Conservation (phyloP, 2,329 filamentous ascomycete species). For the Ophiostoma pallidulum region DNA sequence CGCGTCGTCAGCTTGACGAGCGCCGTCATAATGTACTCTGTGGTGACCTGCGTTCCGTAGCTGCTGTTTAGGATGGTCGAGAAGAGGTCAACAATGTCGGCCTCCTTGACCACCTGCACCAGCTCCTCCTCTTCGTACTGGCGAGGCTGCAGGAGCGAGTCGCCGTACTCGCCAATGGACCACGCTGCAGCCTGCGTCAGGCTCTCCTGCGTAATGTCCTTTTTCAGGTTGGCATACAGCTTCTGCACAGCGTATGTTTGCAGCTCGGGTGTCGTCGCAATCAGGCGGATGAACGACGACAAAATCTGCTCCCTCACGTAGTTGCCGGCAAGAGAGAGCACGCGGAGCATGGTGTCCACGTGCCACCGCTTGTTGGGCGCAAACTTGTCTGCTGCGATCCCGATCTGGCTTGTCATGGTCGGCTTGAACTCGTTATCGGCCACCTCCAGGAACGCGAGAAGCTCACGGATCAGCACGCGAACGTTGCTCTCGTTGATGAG, state of each 20-base stretch:
- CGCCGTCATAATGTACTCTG: constrained; percentile 92
- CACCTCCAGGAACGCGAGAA: constrained; percentile 90
- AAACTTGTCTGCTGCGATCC: constrained; percentile 90
- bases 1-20: constrained; percentile 91
- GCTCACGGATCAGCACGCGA: constrained; percentile 81
- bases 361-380: constrained; percentile 98
- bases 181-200: constrained; percentile 87
- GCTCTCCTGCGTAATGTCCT: constrained; percentile 96
- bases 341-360: constrained; percentile 91
- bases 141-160: constrained; percentile 77
- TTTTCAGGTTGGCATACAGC: constrained; percentile 79
- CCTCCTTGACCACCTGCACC: constrained; percentile 70
- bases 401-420: constrained; percentile 96
- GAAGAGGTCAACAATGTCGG: constrained; percentile 89
- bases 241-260: constrained; percentile 97
- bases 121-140: constrained; percentile 92
- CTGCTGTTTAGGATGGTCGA: constrained; percentile 86
- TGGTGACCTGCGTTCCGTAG: constrained; percentile 82
- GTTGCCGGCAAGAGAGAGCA: constrained; percentile 87
- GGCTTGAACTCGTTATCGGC: constrained; percentile 99
- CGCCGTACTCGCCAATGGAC: constrained; percentile 96
- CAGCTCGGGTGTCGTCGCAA: constrained; percentile 86
- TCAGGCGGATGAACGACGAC: constrained; percentile 90
- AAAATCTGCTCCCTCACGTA: constrained; percentile 97
- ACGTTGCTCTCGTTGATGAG: constrained; percentile 97